Evolutionary conservation across 2,329 filamentous ascomycete genomes (phyloP).

Genomic region (Cercospora nicotianae): DNA sequence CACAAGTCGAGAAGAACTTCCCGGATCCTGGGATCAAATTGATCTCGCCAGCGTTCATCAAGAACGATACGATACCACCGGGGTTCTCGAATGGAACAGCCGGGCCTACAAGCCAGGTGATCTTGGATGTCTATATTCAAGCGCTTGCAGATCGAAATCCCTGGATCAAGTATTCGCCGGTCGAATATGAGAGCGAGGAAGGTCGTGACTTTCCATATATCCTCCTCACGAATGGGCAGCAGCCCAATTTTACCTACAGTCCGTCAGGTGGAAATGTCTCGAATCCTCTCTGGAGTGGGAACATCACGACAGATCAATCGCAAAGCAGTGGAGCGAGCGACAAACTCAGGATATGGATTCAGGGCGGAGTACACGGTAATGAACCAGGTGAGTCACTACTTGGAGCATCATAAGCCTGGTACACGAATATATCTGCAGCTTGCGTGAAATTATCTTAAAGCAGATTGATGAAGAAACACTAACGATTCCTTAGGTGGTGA

Average conservation of each 20-base stretch:
- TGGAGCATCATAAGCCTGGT: not conserved
- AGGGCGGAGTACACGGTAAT: slow-evolving; percentile 42
- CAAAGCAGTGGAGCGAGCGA: slow-evolving; percentile 17
- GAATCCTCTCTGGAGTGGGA: not conserved
- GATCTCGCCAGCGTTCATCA: slow-evolving; percentile 37
- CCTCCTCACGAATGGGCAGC: slow-evolving; percentile 25
- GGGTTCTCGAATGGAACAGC: slow-evolving; percentile 37
- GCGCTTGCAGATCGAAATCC: slow-evolving; percentile 36
- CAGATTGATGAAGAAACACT: not conserved
- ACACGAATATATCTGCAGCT: no score
- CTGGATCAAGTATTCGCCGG: slow-evolving; percentile 37
- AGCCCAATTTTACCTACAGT: not conserved
- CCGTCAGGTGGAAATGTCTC: slow-evolving; percentile 17
- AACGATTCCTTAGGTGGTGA: slow-evolving; percentile 32
- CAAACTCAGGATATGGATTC: slow-evolving; percentile 42
- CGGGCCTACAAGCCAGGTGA: slow-evolving; percentile 37
- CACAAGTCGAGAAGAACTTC: slow-evolving; percentile 40
- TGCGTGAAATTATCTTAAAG: no score
- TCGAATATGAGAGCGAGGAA: slow-evolving; percentile 39
- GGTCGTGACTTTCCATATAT: slow-evolving; percentile 38
- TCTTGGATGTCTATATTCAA: slow-evolving; percentile 34
- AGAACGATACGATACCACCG: slow-evolving; percentile 34
- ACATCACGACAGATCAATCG: not conserved
- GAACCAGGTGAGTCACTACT: slow-evolving; percentile 32
- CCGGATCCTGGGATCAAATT: slow-evolving; percentile 37